phyloP scores from a whole-genome alignment of 441 rosid species.

The Adansonia grandidieri region DNA sequence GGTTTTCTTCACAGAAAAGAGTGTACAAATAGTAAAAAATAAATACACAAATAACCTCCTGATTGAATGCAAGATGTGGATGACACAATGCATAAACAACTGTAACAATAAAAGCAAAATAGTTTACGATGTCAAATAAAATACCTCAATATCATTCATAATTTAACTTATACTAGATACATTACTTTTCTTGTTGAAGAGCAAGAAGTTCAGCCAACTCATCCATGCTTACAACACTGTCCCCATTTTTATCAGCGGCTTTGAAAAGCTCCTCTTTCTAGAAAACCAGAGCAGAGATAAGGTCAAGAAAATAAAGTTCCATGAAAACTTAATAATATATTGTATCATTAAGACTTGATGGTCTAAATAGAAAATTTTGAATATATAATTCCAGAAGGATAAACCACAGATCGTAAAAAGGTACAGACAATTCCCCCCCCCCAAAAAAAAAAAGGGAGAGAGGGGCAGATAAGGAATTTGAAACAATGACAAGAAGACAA shows the following conservation, averaged over 20 bases:
- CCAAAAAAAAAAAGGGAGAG: background rate
- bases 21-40: background rate
- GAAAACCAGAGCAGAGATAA: conserved; percentile 40
- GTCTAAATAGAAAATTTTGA: background rate
- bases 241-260: conserved; percentile 84
- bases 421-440: background rate
- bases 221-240: conserved; percentile 84
- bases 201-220: conserved; percentile 92
- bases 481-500: background rate
- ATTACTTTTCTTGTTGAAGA: conserved; percentile 86
- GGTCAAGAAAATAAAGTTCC: conserved; percentile 28
- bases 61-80: conserved; percentile 6
- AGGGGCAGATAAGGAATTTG: background rate
- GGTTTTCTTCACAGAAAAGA: conserved; percentile 4
- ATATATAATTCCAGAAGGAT: background rate
- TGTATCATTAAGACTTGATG: background rate
- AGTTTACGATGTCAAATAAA: conserved; percentile 6
- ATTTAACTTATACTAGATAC: conserved; percentile 27
- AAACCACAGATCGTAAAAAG: background rate
- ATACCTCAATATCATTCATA: conserved; percentile 20
- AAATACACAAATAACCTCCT: background rate
- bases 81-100: background rate
- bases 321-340: background rate
- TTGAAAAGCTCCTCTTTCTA: conserved; percentile 90
- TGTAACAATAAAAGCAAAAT: background rate